Conservation (phyloP, 495 filamentous ascomycete genomes). For the Hypoxylon lienhwacheense region DNA sequence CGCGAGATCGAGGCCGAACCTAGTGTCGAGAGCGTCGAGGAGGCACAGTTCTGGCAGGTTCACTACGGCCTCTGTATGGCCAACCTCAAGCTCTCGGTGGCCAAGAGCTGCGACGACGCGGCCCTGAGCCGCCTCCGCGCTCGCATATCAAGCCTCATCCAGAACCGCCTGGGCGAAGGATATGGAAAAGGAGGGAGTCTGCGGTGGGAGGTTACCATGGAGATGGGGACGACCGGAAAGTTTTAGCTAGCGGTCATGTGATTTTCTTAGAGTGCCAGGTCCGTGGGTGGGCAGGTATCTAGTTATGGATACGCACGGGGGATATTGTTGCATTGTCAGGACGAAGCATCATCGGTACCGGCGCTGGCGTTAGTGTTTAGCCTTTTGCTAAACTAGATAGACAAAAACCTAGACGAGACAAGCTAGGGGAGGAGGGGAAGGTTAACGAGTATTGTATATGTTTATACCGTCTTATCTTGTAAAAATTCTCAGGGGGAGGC, state of each 20-base stretch:
- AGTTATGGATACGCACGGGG: no score
- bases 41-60: conserved; percentile 96
- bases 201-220: conserved; percentile 80
- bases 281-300: no score
- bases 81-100: conserved; percentile 77
- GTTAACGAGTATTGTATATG: no score
- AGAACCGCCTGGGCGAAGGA: conserved; percentile 82
- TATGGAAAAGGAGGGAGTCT: conserved; percentile 77
- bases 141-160: conserved; percentile 73
- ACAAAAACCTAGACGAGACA: no score
- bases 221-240: conserved; percentile 44
- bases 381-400: no score
- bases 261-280: no score
- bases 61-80: conserved; percentile 97
- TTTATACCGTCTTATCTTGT: no score
- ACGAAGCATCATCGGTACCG: no score
- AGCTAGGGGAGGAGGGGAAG: no score
- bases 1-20: conserved; percentile 81
- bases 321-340: no score
- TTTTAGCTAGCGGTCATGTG: conserved; percentile 14
- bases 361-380: no score
- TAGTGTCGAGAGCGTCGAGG: conserved; percentile 73
- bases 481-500: no score
- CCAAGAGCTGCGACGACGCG: conserved; percentile 60
- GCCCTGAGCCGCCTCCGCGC: conserved; percentile 69